Evolutionary conservation across 768 basidiomycete species (phyloP).

Genomic region (Phanerochaete carnosa): DNA sequence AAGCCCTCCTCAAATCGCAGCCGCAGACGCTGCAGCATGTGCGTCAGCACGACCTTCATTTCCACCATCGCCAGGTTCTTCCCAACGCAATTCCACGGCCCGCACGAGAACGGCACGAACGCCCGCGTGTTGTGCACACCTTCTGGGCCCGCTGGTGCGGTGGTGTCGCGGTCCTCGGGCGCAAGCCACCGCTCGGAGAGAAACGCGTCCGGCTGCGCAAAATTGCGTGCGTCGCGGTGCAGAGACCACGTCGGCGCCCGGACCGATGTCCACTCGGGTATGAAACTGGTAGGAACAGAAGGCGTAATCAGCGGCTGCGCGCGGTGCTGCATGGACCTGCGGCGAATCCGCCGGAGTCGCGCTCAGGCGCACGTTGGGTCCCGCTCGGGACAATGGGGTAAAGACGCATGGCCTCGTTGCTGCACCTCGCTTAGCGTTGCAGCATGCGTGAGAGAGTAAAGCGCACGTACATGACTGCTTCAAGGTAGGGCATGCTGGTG

Average conservation of each 20-base stretch:
- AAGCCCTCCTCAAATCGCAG: constrained; percentile 29
- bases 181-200: constrained; percentile 44
- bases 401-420: constrained; percentile 44
- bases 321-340: neutral
- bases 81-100: constrained; percentile 50
- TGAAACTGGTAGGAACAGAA: constrained; percentile 4
- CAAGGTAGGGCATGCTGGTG: constrained; percentile 19
- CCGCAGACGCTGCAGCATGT: constrained; percentile 33
- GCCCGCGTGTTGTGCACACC: constrained; percentile 27
- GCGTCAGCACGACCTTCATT: constrained; percentile 27
- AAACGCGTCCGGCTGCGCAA: constrained; percentile 36
- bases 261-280: constrained; percentile 15
- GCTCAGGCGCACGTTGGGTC: constrained; percentile 33
- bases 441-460: neutral
- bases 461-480: constrained; percentile 19
- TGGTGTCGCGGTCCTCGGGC: too few species aligned
- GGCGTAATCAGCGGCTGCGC: too few species aligned
- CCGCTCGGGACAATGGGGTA: constrained; percentile 38
- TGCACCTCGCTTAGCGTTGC: constrained; percentile 12
- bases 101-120: constrained; percentile 43
- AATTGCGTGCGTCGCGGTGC: constrained; percentile 43
- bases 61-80: constrained; percentile 39
- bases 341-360: constrained; percentile 15
- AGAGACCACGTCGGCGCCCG: constrained; percentile 36
- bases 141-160: too few species aligned